A percentile compares a stretch with the other conserved stretches of the same genome.
Evolutionary conservation across 2,329 filamentous ascomycete species (phyloP).

Genomic region (Chalaropsis thielavioides): DNA sequence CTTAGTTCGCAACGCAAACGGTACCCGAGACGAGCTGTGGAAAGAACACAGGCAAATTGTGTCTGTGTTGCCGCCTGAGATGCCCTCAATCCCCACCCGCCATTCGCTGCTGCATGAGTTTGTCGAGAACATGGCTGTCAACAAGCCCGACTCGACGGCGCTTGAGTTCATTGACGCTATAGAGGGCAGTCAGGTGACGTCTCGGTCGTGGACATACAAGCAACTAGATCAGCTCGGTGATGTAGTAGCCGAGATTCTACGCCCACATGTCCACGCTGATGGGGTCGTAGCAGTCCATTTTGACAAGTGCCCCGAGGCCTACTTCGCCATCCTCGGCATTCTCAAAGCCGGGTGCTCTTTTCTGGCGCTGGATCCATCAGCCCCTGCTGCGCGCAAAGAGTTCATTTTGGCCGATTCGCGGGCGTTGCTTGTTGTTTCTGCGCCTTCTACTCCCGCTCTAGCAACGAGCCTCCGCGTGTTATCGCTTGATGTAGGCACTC

Average conservation of each 20-base stretch:
- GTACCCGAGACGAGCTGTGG: slow-evolving; percentile 12
- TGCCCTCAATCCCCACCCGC: slow-evolving; percentile 40
- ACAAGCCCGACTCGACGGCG: slow-evolving; percentile 46
- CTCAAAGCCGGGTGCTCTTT: slow-evolving; percentile 72
- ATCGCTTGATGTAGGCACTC: slow-evolving; percentile 22
- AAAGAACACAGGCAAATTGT: slow-evolving; percentile 27
- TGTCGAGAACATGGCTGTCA: slow-evolving; percentile 48
- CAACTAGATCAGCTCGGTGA: slow-evolving; percentile 60
- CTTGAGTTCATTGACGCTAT: slow-evolving; percentile 59
- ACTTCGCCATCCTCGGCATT: slow-evolving; percentile 67
- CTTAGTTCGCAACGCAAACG: slow-evolving; percentile 37
- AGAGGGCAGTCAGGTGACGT: slow-evolving; percentile 23
- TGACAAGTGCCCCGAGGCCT: slow-evolving; percentile 72
- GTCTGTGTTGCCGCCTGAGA: slow-evolving; percentile 50
- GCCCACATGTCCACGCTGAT: slow-evolving; percentile 37
- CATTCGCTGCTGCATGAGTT: slow-evolving; percentile 59
- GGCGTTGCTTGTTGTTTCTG: slow-evolving; percentile 48
- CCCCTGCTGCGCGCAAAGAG: slow-evolving; percentile 56
- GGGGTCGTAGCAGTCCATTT: slow-evolving; percentile 62
- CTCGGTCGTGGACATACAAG: slow-evolving; percentile 52
- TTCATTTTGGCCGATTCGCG: slow-evolving; percentile 66
- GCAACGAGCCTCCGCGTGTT: slow-evolving; percentile 23
- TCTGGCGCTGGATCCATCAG: slow-evolving; percentile 61
- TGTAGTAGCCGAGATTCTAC: slow-evolving; percentile 52
- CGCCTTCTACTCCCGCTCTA: slow-evolving; percentile 20